Percentiles rank a stretch among this genome's conserved stretches.
Evolutionary conservation across 805 yeast species (phyloP).

Genomic region (Ogataea kodamae): DNA sequence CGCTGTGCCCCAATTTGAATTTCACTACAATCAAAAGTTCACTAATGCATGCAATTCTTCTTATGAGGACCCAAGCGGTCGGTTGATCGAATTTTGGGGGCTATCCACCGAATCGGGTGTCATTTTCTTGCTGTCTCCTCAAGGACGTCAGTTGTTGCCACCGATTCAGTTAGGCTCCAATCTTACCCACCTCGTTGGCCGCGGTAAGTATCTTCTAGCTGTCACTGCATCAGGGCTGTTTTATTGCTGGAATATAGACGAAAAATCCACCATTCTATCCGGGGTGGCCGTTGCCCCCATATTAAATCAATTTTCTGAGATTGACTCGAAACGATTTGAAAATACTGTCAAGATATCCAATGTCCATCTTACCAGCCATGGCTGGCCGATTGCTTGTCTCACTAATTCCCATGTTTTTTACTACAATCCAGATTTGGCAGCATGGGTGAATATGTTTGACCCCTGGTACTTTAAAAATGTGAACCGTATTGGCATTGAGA

Average conservation of each 20-base stretch:
- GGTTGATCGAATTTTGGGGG: constrained; percentile 51
- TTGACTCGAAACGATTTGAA: constrained; percentile 23
- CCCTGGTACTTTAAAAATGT: constrained; percentile 25
- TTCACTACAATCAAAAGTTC: constrained; percentile 39
- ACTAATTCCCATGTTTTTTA: constrained; percentile 38
- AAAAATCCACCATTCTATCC: constrained; percentile 33
- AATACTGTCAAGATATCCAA: constrained; percentile 20
- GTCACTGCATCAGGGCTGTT: constrained; percentile 50
- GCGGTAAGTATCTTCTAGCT: constrained; percentile 36
- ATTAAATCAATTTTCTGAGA: constrained; percentile 37
- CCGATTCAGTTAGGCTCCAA: constrained; percentile 50
- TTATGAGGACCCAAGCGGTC: constrained; percentile 35
- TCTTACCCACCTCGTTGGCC: constrained; percentile 38
- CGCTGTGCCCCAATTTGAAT: constrained; percentile 38
- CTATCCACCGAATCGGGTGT: constrained; percentile 59
- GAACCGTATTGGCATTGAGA: constrained; percentile 2
- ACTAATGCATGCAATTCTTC: constrained; percentile 32
- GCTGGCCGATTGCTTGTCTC: constrained; percentile 42
- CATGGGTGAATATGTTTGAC: constrained; percentile 50
- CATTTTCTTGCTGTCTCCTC: constrained; percentile 41
- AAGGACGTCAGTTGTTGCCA: constrained; percentile 46
- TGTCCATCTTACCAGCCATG: constrained; percentile 31
- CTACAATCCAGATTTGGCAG: constrained; percentile 39
- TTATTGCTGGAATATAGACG: constrained; percentile 47
- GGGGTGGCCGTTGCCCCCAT: constrained; percentile 53